phyloP scores from a whole-genome alignment of 106 monocot genomes.

The Gastrodia elata region DNA sequence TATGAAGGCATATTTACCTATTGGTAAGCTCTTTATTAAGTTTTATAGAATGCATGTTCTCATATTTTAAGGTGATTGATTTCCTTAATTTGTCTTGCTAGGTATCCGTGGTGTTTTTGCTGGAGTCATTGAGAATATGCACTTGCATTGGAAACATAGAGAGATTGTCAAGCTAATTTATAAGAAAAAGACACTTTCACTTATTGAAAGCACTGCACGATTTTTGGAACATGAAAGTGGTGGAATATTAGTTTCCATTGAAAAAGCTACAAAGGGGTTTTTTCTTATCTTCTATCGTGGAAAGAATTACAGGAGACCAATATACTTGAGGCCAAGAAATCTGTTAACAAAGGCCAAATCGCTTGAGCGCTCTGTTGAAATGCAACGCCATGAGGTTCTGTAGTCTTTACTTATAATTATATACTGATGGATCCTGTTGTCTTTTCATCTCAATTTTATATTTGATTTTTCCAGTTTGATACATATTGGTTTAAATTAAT shows the following conservation, averaged over 20 bases:
- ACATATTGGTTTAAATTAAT: neutral
- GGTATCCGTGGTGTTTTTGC: conserved; percentile 99
- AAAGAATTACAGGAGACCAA: conserved; percentile 88
- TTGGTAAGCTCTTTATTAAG: conserved; percentile 48
- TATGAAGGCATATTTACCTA: conserved; percentile 90
- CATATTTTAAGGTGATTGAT: conserved; percentile 8
- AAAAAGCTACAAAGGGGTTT: conserved; percentile 88
- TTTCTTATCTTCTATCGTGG: conserved; percentile 92
- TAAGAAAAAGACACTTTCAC: conserved; percentile 91
- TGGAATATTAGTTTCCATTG: conserved; percentile 90
- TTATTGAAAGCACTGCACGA: conserved; percentile 87
- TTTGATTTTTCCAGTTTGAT: neutral
- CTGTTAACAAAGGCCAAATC: conserved; percentile 94
- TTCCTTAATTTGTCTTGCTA: conserved; percentile 17
- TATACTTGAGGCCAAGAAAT: conserved; percentile 88
- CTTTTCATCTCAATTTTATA: neutral
- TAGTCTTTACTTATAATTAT: neutral
- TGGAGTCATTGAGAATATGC: conserved; percentile 99
- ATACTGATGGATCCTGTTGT: neutral
- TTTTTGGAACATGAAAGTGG: conserved; percentile 93
- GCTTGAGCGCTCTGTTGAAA: conserved; percentile 85
- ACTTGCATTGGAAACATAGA: conserved; percentile 98
- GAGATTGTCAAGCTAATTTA: conserved; percentile 93
- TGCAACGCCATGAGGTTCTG: conserved; percentile 96
- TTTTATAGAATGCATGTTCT: neutral